Base-by-base conservation (phyloP, 2,329 filamentous ascomycete genomes). In the Blumeriella jaapii region DNA sequence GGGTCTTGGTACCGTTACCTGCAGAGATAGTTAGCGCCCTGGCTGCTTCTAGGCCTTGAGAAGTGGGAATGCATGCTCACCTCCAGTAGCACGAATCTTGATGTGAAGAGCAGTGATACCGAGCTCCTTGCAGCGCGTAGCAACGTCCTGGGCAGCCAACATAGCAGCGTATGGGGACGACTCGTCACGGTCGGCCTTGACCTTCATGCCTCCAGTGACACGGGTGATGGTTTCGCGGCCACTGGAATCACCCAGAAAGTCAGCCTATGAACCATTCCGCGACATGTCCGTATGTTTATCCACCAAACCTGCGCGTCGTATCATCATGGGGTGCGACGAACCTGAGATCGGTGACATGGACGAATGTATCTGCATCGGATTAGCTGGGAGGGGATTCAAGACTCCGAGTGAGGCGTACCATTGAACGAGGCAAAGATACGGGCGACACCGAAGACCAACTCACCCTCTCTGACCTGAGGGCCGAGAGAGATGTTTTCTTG, bases 151-250 rank as follows among this genome's bases (percentile, higher is more conserved):
- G 53, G 91, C 91, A 69, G 91, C 91, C 83, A 98, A 87, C 91
- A 98, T 98, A 70, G 91, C 91, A 60, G 91, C 91, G 77, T 98
- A 98, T 59, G 91, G 91, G 55, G 91, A 96, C 60, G 89, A 96
- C 76, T 98, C 91, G 72, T 98, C 91, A 77, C 91, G 89, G 63
- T 98, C 87, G 68, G 87, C 87, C 82, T 98, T 98, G 78, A 98
- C 91, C 78, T 98, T 98, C 91, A 98, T 98, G 63, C 93, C 93
- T 73, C 93, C 91, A 59, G 93, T 98, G 56, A 98, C 89, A 84
- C 91, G 87, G 78, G 78, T 84, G 74, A 98, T 95, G 71, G 93
- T 98, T 82, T 98, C 91, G 70, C 91, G 91, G 71, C 91, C 91
- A 71, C 84, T 93, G 72, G 64, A 74, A 76, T 74, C 69, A 76